Base-by-base conservation (phyloP, 78 protist species). In the Trichosphaerium sp. region DNA sequence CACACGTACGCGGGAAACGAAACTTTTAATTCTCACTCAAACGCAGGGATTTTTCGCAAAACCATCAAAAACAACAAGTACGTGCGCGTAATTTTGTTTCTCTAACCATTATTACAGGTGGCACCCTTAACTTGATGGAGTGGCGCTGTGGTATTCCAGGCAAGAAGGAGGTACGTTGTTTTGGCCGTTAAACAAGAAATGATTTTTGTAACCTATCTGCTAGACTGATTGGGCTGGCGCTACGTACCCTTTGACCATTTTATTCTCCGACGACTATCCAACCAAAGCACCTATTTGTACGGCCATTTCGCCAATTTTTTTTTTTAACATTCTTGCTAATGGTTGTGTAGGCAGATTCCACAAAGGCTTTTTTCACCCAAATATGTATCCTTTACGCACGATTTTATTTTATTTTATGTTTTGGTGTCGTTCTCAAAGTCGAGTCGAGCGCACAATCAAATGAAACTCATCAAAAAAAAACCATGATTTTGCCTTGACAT, bases 211-310 rank as follows among this genome's bases (percentile, higher is more conserved):
- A 3, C 78, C n/a, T n/a, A n/a, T n/a, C n/a, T n/a, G n/a, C n/a
- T n/a, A n/a, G n/a, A 92, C 95, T 3, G 0, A 54, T 3, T 93
- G 96, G 96, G 95, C 79, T n/a, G 95, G 95, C n/a, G 97, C 94
- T 6, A 47, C 74, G 18, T 95, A 59, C 65, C 65, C 69, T n/a
- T 31, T 93, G 28, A n/a, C 29, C 8, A 75, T 95, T 68, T 78
- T 67, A 28, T 96, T 96, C 75, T 28, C 85, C 0, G 91, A 87
- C 28, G 96, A 90, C 60, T 96, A 93, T 57, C 99, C 99, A 39
- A 52, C 72, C 48, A 84, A 78, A 52, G 97, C 98, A 0, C 97
- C 97, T 1, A 96, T 93, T 60, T 91, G 90, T 74, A 38, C 38
- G 83, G 52, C 51, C 6, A 66, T 6, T 6, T 57, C 60, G 25